Evolutionary conservation across 2,329 filamentous ascomycete species (phyloP).

Genomic region (Fusarium proliferatum): DNA sequence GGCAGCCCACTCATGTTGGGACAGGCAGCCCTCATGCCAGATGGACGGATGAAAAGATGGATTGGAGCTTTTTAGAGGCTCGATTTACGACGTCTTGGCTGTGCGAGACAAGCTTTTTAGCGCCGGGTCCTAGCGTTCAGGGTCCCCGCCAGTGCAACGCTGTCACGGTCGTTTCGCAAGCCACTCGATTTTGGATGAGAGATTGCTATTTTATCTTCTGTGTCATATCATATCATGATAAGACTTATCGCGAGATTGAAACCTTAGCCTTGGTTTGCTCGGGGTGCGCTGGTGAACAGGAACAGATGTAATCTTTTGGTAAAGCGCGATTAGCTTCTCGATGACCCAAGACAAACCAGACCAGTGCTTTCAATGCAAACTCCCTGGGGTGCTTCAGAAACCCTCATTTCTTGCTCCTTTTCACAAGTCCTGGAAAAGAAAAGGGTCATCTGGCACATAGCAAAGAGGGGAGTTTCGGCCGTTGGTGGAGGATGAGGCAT

Average conservation of each 20-base stretch:
- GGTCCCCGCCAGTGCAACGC: background rate
- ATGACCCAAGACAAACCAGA: background rate
- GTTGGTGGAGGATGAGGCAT: background rate
- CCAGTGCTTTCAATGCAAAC: background rate
- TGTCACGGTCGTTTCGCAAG: background rate
- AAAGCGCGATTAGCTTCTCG: background rate
- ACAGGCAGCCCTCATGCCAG: background rate
- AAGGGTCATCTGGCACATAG: background rate
- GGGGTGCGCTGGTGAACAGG: fast-evolving
- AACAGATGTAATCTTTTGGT: no score
- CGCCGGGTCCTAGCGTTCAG: background rate
- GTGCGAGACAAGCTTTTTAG: background rate
- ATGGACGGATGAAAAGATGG: no score
- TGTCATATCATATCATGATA: background rate
- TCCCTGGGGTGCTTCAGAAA: background rate
- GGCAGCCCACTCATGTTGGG: background rate
- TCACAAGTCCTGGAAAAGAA: fast-evolving
- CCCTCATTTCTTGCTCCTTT: background rate
- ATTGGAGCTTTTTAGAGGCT: background rate
- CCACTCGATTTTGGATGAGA: background rate
- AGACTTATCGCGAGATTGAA: no score
- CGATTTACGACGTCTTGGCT: background rate
- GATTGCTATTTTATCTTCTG: no score
- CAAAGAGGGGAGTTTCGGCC: background rate
- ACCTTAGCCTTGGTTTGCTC: no score